Conservation (phyloP, 2,329 filamentous ascomycete species). For the Epichloe scottii region DNA sequence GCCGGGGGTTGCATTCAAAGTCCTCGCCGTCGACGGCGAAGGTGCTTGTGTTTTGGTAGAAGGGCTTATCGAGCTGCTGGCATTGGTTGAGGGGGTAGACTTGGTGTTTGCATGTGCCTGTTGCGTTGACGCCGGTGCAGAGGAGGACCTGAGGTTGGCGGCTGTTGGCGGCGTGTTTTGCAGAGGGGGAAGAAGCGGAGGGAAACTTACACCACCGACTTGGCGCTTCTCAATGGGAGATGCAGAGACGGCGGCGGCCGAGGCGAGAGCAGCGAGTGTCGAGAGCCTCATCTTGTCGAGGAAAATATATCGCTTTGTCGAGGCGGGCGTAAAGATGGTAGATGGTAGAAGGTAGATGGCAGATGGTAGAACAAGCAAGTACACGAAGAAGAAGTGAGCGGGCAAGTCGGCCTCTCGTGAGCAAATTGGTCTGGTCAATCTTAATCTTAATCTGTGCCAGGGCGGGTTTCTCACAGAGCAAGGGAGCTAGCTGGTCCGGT, state of each 20-base stretch:
- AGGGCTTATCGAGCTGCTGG: conserved; percentile 30
- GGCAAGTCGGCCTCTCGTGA: too few relatives aligned
- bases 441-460: too few relatives aligned
- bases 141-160: conserved; percentile 29
- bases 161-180: neutral
- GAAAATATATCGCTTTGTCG: neutral
- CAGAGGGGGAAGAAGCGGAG: neutral
- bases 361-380: too few relatives aligned
- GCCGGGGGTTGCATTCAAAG: conserved; percentile 36
- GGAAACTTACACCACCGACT: conserved; percentile 32
- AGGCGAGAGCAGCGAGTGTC: conserved; percentile 11
- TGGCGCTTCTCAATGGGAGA: conserved; percentile 27
- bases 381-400: too few relatives aligned
- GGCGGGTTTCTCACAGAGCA: too few relatives aligned
- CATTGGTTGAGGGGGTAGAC: conserved; percentile 32
- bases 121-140: conserved; percentile 37
- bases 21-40: conserved; percentile 38
- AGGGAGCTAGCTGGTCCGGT: too few relatives aligned
- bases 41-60: conserved; percentile 29
- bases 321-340: neutral
- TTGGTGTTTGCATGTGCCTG: conserved; percentile 31
- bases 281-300: conserved; percentile 19
- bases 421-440: too few relatives aligned
- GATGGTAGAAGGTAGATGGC: too few relatives aligned
- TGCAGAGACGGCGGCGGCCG: conserved; percentile 13